Evolutionary conservation across 441 rosid species (phyloP).

Genomic region (Brassica hybrid): DNA sequence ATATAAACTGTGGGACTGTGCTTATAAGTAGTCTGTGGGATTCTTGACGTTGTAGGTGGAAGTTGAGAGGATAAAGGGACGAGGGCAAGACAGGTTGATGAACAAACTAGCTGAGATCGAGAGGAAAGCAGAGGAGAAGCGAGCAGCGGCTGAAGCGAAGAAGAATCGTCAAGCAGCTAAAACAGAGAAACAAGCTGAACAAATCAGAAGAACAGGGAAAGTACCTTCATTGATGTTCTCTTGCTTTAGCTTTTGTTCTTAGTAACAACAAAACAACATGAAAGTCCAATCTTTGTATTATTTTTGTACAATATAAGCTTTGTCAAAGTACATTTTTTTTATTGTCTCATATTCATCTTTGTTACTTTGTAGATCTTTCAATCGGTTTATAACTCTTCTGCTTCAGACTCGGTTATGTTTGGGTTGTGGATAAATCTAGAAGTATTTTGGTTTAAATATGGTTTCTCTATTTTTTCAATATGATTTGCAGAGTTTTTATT

Average conservation of each 20-base stretch:
- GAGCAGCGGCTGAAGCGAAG: conserved; percentile 65
- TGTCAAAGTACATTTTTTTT: background rate
- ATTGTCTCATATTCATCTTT: conserved; percentile 2
- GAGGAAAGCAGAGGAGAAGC: conserved; percentile 68
- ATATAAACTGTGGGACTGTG: background rate
- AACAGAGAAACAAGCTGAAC: conserved; percentile 64
- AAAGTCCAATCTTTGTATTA: conserved; percentile 1
- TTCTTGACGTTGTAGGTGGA: conserved; percentile 50
- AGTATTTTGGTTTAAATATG: background rate
- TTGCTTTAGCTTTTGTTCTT: conserved; percentile 57
- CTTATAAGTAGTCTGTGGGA: conserved; percentile 13
- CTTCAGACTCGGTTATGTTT: background rate
- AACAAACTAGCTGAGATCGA: conserved; percentile 63
- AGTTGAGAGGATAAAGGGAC: conserved; percentile 72
- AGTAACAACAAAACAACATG: background rate
- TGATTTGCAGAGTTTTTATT: background rate
- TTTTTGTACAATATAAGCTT: conserved; percentile 34
- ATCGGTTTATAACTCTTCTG: background rate
- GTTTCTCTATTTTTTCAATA: background rate
- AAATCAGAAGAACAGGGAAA: conserved; percentile 66
- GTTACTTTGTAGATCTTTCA: background rate
- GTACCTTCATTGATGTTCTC: conserved; percentile 55
- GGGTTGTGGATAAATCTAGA: background rate
- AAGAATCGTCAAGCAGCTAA: conserved; percentile 57
- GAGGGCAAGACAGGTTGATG: conserved; percentile 66